Conservation (phyloP, 345 rosid genomes). For the Stellera chamaejasme region DNA sequence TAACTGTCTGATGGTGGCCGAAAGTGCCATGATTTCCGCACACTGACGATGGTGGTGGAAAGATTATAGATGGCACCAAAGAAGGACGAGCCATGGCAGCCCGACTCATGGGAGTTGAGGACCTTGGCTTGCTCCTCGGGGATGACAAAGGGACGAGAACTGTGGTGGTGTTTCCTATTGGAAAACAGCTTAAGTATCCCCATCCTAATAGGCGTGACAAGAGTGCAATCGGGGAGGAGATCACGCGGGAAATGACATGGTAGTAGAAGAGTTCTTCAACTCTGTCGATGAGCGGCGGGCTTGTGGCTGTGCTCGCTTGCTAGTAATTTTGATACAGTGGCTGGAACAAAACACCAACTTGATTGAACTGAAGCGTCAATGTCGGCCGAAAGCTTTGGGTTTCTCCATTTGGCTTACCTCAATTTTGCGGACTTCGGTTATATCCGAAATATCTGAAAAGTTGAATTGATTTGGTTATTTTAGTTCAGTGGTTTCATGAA, state of each 20-base stretch:
- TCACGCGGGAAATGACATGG: slow-evolving; percentile 18
- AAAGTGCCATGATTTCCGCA: slow-evolving; percentile 70
- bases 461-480: too few species aligned
- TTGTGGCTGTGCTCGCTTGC: too few species aligned
- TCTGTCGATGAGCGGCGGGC: neutral
- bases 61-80: slow-evolving; percentile 58
- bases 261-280: neutral
- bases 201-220: slow-evolving; percentile 10
- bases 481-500: too few species aligned
- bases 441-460: too few species aligned
- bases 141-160: slow-evolving; percentile 32
- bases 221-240: neutral
- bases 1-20: slow-evolving; percentile 43
- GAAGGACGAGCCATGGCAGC: slow-evolving; percentile 44
- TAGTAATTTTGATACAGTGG: too few species aligned
- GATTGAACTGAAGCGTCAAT: too few species aligned
- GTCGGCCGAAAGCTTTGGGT: too few species aligned
- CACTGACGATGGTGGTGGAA: slow-evolving; percentile 57
- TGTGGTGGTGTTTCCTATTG: slow-evolving; percentile 35
- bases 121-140: slow-evolving; percentile 17
- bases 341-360: too few species aligned
- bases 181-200: slow-evolving; percentile 14
- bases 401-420: too few species aligned
- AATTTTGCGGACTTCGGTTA: too few species aligned
- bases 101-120: slow-evolving; percentile 15